phyloP scores from a whole-genome alignment of 2,329 filamentous ascomycete species.

The Hymenotorrendiella dingleyae region DNA sequence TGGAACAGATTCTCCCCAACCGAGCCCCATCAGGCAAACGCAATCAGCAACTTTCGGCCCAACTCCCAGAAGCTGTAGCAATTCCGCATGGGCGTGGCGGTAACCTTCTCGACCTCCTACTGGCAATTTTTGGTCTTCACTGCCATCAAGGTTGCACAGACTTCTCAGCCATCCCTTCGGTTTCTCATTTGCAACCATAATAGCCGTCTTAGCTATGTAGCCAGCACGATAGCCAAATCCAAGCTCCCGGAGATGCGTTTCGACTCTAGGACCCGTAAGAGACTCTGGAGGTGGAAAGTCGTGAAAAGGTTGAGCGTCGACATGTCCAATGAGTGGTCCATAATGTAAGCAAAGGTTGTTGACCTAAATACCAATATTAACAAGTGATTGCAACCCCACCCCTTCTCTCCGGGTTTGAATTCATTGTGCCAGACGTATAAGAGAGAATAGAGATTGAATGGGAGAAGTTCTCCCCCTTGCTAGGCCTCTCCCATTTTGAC shows the following conservation, averaged over 20 bases:
- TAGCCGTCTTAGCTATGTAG: conserved; percentile 83
- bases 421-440: no score
- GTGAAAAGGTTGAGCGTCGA: conserved; percentile 69
- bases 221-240: conserved; percentile 94
- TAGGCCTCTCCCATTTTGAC: no score
- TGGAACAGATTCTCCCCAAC: conserved; percentile 91
- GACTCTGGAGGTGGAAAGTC: conserved; percentile 78
- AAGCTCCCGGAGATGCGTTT: conserved; percentile 70
- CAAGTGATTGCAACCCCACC: no score
- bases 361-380: conserved; percentile 47
- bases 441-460: no score
- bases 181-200: conserved; percentile 61
- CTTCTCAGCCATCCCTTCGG: conserved; percentile 70
- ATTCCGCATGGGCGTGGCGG: conserved; percentile 76
- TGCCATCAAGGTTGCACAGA: conserved; percentile 75
- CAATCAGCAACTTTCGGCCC: conserved; percentile 97
- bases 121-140: conserved; percentile 40
- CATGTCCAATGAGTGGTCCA: conserved; percentile 65
- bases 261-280: conserved; percentile 69
- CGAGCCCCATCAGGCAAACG: conserved; percentile 91
- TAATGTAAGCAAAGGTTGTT: conserved; percentile 87
- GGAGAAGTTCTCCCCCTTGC: no score
- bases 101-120: conserved; percentile 46
- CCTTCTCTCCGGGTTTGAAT: no score
- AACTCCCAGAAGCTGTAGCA: conserved; percentile 78